These are phyloP conservation scores for Cinnamomum chago DNA, from an alignment of 164 flowering plant genomes.

Conservation along the genomic window DNA sequence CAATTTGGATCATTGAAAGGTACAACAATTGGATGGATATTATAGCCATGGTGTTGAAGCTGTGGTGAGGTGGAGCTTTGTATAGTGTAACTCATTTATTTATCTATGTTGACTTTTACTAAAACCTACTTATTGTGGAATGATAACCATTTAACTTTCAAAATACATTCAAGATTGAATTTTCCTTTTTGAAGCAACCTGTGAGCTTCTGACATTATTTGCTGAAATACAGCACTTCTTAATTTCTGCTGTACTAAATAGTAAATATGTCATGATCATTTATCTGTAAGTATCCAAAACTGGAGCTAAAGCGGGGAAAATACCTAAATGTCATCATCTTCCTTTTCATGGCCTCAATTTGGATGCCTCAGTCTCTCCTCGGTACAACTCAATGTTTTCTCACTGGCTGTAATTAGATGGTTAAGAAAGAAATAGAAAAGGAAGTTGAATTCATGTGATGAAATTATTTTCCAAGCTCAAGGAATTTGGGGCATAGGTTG, in stretches of 20 bases:
- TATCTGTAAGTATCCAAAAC: neutral
- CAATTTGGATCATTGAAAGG: neutral
- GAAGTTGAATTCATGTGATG: neutral
- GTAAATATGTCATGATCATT: too few species aligned
- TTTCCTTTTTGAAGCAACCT: neutral
- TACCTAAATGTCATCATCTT: neutral
- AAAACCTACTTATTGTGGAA: too few species aligned
- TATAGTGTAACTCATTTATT: neutral
- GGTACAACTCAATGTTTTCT: neutral
- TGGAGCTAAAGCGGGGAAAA: neutral
- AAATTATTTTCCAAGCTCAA: neutral
- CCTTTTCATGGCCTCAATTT: neutral
- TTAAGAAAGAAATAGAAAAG: too few species aligned
- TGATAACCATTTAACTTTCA: too few species aligned
- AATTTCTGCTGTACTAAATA: neutral
- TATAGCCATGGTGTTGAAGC: too few species aligned
- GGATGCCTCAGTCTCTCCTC: neutral
- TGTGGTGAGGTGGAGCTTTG: neutral
- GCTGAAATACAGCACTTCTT: neutral
- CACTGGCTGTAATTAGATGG: too few species aligned
- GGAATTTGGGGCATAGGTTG: neutral
- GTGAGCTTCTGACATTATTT: neutral
- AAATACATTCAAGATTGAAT: neutral
- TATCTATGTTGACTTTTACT: neutral
- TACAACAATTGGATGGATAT: too few species aligned